Conservation (phyloP, 257 asterid species). For the Solanum paucissectum region DNA sequence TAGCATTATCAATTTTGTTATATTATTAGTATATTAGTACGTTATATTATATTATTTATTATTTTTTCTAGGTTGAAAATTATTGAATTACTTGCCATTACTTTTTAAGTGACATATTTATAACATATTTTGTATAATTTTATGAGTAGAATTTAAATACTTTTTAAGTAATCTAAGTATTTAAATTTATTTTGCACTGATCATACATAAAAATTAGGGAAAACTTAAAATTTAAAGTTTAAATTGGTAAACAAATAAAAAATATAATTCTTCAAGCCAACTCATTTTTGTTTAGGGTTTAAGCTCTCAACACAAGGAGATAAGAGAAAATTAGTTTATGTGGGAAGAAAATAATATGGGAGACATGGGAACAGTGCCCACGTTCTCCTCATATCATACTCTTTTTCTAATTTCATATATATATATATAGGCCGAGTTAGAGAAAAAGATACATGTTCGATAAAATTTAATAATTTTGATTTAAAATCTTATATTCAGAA, state of each 20-base stretch:
- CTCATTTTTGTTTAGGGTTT: constrained; percentile 25
- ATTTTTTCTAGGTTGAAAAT: not conserved
- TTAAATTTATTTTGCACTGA: not conserved
- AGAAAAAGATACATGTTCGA: not conserved
- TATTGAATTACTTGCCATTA: not conserved
- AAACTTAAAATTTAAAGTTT: not conserved
- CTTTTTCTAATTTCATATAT: not conserved
- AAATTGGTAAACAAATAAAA: not conserved
- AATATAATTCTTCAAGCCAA: constrained; percentile 7
- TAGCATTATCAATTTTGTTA: not conserved
- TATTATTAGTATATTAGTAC: not conserved
- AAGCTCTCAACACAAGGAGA: constrained; percentile 80
- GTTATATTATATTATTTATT: not conserved
- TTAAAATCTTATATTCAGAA: not conserved
- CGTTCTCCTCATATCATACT: constrained; percentile 61
- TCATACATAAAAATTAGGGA: not conserved
- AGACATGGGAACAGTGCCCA: constrained; percentile 77
- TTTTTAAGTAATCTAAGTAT: not conserved
- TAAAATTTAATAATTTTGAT: too few species aligned
- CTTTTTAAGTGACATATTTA: not conserved
- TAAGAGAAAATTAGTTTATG: constrained; percentile 25
- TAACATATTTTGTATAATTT: not conserved
- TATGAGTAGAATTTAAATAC: not conserved
- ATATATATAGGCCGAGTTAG: too few species aligned
- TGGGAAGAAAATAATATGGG: constrained; percentile 21